phyloP scores from a whole-genome alignment of 306 rosid species.

The Cucumis cinereus region DNA sequence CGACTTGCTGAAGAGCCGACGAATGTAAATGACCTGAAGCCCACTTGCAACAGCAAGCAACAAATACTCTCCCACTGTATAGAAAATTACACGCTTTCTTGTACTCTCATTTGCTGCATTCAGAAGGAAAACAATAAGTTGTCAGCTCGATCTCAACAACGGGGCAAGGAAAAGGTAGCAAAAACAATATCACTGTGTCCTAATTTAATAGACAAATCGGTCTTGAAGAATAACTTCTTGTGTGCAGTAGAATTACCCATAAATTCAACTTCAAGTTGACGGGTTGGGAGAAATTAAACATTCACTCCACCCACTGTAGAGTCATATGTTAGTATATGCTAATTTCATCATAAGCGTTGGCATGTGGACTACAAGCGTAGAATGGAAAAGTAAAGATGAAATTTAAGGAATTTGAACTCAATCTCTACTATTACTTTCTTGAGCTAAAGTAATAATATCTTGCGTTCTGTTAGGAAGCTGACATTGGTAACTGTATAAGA shows the following conservation, averaged over 20 bases:
- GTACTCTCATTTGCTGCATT: slow-evolving; percentile 90
- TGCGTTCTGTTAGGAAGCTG: no score
- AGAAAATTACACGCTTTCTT: slow-evolving; percentile 56
- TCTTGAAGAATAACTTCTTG: neutral
- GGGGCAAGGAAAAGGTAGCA: neutral
- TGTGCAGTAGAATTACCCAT: neutral
- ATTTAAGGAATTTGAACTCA: neutral
- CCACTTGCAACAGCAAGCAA: slow-evolving; percentile 55
- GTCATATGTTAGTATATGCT: neutral
- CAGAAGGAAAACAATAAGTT: neutral
- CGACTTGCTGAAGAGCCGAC: slow-evolving; percentile 89
- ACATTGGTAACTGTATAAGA: no score
- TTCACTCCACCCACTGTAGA: neutral
- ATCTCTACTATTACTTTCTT: neutral
- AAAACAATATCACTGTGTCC: neutral
- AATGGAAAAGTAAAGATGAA: neutral
- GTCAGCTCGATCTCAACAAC: neutral
- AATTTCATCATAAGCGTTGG: neutral
- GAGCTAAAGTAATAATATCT: neutral
- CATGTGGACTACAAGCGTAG: neutral
- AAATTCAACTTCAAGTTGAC: neutral
- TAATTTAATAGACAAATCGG: neutral
- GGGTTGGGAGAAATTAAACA: neutral
- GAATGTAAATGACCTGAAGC: slow-evolving; percentile 69
- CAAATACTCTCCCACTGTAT: slow-evolving; percentile 77